These are phyloP conservation scores for Podosphaera fusca DNA, from an alignment of 2,329 filamentous ascomycete species.

Conservation along the genomic window DNA sequence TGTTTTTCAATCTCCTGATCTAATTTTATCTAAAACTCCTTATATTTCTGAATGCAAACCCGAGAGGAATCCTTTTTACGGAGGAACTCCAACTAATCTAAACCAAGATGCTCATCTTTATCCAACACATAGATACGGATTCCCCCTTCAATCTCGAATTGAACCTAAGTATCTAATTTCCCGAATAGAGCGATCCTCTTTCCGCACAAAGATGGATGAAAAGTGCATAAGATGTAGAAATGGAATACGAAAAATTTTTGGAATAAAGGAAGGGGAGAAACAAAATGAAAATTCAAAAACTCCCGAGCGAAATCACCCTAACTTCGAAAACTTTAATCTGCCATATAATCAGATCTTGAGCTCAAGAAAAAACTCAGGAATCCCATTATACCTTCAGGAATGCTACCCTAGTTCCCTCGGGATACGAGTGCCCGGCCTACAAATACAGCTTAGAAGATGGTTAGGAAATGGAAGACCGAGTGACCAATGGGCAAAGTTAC, in stretches of 20 bases:
- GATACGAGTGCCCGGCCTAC: conserved; percentile 16
- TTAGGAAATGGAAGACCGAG: conserved; percentile 25
- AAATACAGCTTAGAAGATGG: conserved; percentile 25
- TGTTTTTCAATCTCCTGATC: background rate
- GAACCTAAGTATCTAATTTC: conserved; percentile 18
- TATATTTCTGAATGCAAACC: background rate
- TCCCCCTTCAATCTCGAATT: conserved; percentile 6
- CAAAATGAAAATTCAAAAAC: conserved; percentile 5
- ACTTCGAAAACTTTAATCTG: conserved; percentile 6
- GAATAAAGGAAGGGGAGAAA: conserved; percentile 23
- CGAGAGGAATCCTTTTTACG: background rate
- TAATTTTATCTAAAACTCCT: background rate
- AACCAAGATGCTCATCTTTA: conserved; percentile 1
- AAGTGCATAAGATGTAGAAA: conserved; percentile 31
- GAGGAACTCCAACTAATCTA: conserved; percentile 1
- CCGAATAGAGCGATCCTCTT: conserved; percentile 30
- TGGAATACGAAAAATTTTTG: conserved; percentile 29
- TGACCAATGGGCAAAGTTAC: conserved; percentile 31
- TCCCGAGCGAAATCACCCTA: conserved; percentile 3
- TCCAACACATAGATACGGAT: conserved; percentile 5
- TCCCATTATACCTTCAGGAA: conserved; percentile 20
- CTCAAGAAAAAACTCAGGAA: conserved; percentile 1
- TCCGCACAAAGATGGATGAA: conserved; percentile 29
- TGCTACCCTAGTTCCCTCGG: conserved; percentile 19
- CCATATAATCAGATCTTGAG: conserved; percentile 1